Evolutionary conservation across 1,284 basidiomycete genomes (phyloP).

Genomic region (Gomphus bonarii): DNA sequence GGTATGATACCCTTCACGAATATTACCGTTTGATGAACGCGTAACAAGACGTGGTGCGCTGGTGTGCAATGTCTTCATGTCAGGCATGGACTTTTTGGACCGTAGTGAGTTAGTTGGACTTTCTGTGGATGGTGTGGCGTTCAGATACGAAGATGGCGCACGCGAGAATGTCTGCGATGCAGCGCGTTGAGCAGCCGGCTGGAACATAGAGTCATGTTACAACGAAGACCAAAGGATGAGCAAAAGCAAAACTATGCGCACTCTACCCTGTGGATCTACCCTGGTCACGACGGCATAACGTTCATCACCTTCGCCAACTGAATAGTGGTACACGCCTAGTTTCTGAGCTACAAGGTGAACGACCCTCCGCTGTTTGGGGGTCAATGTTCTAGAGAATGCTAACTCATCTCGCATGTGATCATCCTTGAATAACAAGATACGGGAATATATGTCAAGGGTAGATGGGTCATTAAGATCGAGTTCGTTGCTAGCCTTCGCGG

Average conservation of each 20-base stretch:
- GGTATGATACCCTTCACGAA: slow-evolving; percentile 84
- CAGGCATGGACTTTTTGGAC: slow-evolving; percentile 94
- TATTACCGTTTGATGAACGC: slow-evolving; percentile 83
- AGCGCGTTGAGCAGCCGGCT: slow-evolving; percentile 16
- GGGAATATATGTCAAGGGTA: slow-evolving; percentile 94
- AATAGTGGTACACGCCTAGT: slow-evolving; percentile 90
- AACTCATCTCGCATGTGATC: slow-evolving; percentile 97
- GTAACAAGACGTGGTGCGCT: slow-evolving; percentile 72
- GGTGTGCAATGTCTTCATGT: slow-evolving; percentile 76
- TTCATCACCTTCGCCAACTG: slow-evolving; percentile 87
- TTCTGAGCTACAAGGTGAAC: slow-evolving; percentile 96
- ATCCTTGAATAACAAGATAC: slow-evolving; percentile 95
- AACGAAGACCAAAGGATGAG: slow-evolving; percentile 6
- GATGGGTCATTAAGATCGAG: slow-evolving; percentile 94
- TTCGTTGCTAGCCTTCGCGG: slow-evolving; percentile 40
- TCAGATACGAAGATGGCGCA: slow-evolving; percentile 62
- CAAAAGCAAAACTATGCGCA: slow-evolving; percentile 15
- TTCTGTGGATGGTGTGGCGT: slow-evolving; percentile 33
- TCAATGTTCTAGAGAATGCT: slow-evolving; percentile 82
- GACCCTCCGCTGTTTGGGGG: slow-evolving; percentile 79
- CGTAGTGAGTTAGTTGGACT: slow-evolving; percentile 49
- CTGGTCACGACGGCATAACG: slow-evolving; percentile 89
- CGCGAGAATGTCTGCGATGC: slow-evolving; percentile 57
- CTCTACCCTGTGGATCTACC: slow-evolving; percentile 64
- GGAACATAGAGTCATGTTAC: slow-evolving; percentile 1